Base-by-base conservation (phyloP, 345 rosid genomes). In the Tarenaya hassleriana region DNA sequence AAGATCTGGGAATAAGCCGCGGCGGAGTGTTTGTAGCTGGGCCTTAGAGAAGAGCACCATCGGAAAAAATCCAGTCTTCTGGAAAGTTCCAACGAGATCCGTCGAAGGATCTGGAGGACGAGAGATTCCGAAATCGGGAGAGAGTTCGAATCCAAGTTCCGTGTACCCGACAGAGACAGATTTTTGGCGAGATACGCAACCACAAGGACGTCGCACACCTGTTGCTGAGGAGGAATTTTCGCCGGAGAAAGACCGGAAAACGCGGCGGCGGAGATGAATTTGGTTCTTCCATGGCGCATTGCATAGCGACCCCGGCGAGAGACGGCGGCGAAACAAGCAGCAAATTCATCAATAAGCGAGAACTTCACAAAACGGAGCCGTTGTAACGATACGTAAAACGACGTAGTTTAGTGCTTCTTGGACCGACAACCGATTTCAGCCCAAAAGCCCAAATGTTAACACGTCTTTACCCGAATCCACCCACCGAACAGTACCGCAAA, bases 1-100 rank as follows among this genome's bases (percentile, higher is more conserved):
- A 88, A 64, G 56, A 88, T 80, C 64, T 60, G 78, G 43, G 98
- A 75, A 62, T 85, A 92, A 21, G 82, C 73, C 74, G 67, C 16
- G 21, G 68, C 63, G 3, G 82, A 63, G 71, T 81, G 97, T 56
- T 79, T 78, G 84, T 69, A 79, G 16, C 31, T 67, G 13, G 79
- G 83, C 37, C 75, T 54, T 38, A 81, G 60, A 61, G 88, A 75
- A 67, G 24, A 53, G 8, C 64, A 56, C 73, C 60, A 68, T 45
- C 69, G 45, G 75, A 91, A 82, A 59, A 87, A 82, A 20, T 66
- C 89, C 0, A 85, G 70, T 69, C 74, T 88, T 51, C 68, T 78
- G 14, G 80, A 76, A 1, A 75, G 71, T 42, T 77, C 76, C 32
- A 92, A 59, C 44, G 79, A 79, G 50, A 41, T 61, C 46, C 71